These are phyloP conservation scores for Auriscalpium orientale DNA, from an alignment of 768 basidiomycete species.

Conservation along the genomic window DNA sequence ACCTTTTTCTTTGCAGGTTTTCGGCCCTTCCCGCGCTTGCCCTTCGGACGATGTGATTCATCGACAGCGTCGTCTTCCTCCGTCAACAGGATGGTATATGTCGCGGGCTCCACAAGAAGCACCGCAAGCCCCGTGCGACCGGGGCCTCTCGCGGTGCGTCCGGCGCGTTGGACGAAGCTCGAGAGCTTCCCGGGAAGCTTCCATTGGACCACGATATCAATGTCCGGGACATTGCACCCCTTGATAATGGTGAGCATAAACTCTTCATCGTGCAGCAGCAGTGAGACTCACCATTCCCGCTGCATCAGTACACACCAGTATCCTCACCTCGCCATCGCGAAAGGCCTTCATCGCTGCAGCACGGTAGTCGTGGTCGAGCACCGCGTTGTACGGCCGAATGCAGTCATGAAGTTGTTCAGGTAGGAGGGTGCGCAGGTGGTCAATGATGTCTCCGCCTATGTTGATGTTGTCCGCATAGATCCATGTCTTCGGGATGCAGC, in stretches of 20 bases:
- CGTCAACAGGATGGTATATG: background rate
- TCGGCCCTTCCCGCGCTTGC: background rate
- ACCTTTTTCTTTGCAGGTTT: background rate
- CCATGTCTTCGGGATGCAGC: slow-evolving; percentile 20
- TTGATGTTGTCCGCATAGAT: slow-evolving; percentile 19
- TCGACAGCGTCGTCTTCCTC: background rate
- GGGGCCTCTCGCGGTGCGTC: slow-evolving; percentile 22
- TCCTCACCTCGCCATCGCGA: slow-evolving; percentile 8
- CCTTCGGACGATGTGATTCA: background rate
- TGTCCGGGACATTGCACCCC: slow-evolving; percentile 20
- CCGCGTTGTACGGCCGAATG: slow-evolving; percentile 18
- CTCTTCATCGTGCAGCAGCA: background rate
- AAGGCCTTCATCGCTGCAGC: slow-evolving; percentile 14
- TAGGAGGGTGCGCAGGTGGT: slow-evolving; percentile 11
- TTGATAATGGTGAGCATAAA: background rate
- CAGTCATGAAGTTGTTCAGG: background rate
- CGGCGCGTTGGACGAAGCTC: slow-evolving; percentile 26
- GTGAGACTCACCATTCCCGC: slow-evolving; percentile 19
- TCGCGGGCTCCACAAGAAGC: background rate
- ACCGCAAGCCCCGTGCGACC: slow-evolving; percentile 19
- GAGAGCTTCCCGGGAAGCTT: slow-evolving; percentile 24
- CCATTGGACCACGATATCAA: slow-evolving; percentile 33
- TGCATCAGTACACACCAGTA: slow-evolving; percentile 21
- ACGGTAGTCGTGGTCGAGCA: slow-evolving; percentile 10
- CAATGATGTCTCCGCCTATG: slow-evolving; percentile 10